A percentile compares a stretch with the other conserved stretches of the same genome.
These are phyloP conservation scores for Chernovozyma sophiae-reginae DNA, from an alignment of 1,139 yeast species.

Conservation along the genomic window DNA sequence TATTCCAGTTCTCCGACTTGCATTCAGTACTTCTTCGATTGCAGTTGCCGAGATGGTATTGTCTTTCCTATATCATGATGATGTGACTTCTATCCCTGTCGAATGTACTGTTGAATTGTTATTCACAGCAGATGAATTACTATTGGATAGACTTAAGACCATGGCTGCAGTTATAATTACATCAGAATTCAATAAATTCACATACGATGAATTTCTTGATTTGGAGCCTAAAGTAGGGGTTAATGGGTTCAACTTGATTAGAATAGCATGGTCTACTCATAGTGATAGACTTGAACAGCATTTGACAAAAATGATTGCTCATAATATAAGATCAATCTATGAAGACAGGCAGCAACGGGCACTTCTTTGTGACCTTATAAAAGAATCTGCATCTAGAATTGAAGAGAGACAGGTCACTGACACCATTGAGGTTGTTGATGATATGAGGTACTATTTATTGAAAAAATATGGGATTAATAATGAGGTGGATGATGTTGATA, in stretches of 20 bases:
- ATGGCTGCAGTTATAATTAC: conserved; percentile 62
- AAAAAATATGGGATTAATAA: conserved; percentile 41
- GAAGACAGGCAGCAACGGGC: conserved; percentile 22
- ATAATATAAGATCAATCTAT: conserved; percentile 38
- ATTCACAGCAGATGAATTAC: conserved; percentile 56
- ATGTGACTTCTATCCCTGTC: conserved; percentile 45
- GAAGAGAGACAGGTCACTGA: conserved; percentile 65
- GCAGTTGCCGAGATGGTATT: conserved; percentile 53
- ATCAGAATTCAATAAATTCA: conserved; percentile 24
- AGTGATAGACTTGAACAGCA: conserved; percentile 63
- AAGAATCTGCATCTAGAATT: conserved; percentile 56
- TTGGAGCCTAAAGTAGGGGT: conserved; percentile 22
- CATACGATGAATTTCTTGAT: conserved; percentile 17
- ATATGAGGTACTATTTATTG: conserved; percentile 61
- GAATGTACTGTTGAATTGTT: conserved; percentile 51
- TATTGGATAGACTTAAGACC: conserved; percentile 60
- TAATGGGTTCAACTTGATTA: conserved; percentile 52
- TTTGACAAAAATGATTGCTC: conserved; percentile 57
- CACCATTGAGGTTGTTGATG: conserved; percentile 76
- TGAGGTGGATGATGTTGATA: conserved; percentile 25
- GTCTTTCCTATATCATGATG: conserved; percentile 59
- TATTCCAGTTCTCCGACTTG: conserved; percentile 29
- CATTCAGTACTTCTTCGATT: conserved; percentile 20
- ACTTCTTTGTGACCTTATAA: conserved; percentile 19
- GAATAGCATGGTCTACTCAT: conserved; percentile 66